Percentiles rank a stretch among this genome's conserved stretches.
Evolutionary conservation across 2,329 filamentous ascomycete species (phyloP).

Genomic region (Byssothecium circinans): DNA sequence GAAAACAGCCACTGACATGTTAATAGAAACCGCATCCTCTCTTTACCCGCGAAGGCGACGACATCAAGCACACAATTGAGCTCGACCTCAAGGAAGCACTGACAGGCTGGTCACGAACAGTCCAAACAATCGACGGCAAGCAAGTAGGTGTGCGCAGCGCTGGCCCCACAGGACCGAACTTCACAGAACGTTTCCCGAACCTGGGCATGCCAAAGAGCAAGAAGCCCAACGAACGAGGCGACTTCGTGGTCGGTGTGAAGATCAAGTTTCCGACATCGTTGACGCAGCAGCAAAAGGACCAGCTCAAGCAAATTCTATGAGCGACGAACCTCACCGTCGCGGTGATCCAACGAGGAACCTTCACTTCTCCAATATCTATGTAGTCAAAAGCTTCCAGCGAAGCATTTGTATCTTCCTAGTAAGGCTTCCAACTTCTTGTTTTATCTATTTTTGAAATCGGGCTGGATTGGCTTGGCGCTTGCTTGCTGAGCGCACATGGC

Average conservation of each 20-base stretch:
- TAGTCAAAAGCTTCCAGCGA: not conserved
- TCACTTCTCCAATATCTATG: not conserved
- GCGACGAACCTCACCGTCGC: too few species aligned
- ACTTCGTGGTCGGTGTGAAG: constrained; percentile 86
- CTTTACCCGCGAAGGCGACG: constrained; percentile 85
- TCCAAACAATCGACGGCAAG: constrained; percentile 90
- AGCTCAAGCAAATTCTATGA: constrained; percentile 75
- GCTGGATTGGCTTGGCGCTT: not conserved
- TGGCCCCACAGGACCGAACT: constrained; percentile 84
- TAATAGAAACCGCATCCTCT: constrained; percentile 80
- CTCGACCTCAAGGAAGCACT: constrained; percentile 90
- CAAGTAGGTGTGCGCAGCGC: constrained; percentile 76
- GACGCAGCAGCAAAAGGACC: constrained; percentile 75
- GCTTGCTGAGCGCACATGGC: not conserved
- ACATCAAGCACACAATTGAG: constrained; percentile 76
- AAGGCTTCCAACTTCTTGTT: not conserved
- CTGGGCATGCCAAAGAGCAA: constrained; percentile 96
- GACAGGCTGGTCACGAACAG: constrained; percentile 89
- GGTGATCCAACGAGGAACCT: not conserved
- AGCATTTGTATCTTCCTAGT: not conserved
- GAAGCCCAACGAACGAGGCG: constrained; percentile 79
- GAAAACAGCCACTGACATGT: not conserved
- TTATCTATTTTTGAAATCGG: not conserved
- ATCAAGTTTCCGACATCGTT: constrained; percentile 86
- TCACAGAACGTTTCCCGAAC: constrained; percentile 76